Evolutionary conservation across 2,329 filamentous ascomycete species (phyloP), one percentile per base, ranked within the genome.

Genomic region (Domatiomyces globalis): DNA sequence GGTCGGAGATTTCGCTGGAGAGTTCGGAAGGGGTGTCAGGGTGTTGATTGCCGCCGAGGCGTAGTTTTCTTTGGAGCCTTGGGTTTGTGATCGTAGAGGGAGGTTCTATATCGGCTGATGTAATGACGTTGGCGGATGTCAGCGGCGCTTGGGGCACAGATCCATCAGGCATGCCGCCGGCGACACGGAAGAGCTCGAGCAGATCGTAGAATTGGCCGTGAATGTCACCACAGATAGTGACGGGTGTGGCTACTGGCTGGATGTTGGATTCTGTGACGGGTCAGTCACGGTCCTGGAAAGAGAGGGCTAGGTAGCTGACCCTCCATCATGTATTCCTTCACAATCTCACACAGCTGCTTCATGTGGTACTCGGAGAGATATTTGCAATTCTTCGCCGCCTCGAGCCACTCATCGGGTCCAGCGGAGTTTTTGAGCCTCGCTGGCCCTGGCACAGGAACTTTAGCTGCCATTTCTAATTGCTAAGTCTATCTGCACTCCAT

Each of bases 151-250:
- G 62, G 10, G 61, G 59, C 9, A 55, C 54, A n/a, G 68, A 61
- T 60, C 94, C 85, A 62, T 87, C 87, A 9, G 92, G 92, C 86
- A 96, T 95, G 58, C 92, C 92, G 55, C 92, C 92, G 46, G 90
- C 88, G 43, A 98, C 90, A 50, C 89, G 84, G 71, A 98, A 98
- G 48, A 98, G 81, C 73, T 98, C 92, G 55, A 96, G 80, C 8
- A 98, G 76, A 68, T 98, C 92, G 71, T 98, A 96, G 69, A 96
- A 96, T 71, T 98, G 92, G 62, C 92, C 92, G 70, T 98, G 92
- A 56, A 98, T 96, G 66, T 98, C 92, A 65, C 92, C 92, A 65
- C 92, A 96, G 57, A 98, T 85, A 4, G 92, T 98, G 56, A 98
- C 92, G 5, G 92, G 92, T 0, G 92, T 95, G 50, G 85, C 81